Conservation (phyloP, 2,329 filamentous ascomycete species). For the Waltergamsia citrina region DNA sequence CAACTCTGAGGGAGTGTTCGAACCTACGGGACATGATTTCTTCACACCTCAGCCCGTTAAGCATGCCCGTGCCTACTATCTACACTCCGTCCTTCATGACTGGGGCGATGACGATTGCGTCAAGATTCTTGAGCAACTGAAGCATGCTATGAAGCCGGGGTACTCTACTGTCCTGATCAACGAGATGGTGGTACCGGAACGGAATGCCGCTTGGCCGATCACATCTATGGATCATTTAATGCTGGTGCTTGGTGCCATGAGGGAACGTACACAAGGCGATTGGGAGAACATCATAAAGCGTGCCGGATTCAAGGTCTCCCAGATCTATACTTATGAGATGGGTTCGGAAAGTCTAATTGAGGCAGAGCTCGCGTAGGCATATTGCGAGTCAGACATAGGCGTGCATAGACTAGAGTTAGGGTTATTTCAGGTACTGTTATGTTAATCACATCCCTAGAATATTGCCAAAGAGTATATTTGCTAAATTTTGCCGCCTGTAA, state of each 20-base stretch:
- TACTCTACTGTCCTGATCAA: conserved; percentile 22
- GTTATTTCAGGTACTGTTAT: too few species aligned
- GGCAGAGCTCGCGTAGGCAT: too few species aligned
- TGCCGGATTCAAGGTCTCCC: conserved; percentile 14
- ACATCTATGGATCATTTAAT: conserved; percentile 19
- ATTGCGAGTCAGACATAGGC: too few species aligned
- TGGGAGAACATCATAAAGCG: conserved; percentile 15
- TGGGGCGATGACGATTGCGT: conserved; percentile 20
- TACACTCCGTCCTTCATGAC: conserved; percentile 31
- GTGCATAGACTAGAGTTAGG: too few species aligned
- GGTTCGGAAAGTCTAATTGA: conserved; percentile 19
- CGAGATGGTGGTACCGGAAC: conserved; percentile 19
- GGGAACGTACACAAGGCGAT: conserved; percentile 20
- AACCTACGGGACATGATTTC: conserved; percentile 32
- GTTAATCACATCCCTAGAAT: too few species aligned
- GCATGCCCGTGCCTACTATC: conserved; percentile 27
- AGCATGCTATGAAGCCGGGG: conserved; percentile 17
- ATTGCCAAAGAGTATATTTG: too few species aligned
- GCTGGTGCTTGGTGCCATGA: conserved; percentile 16
- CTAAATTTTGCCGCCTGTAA: too few species aligned
- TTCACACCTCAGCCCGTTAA: conserved; percentile 31
- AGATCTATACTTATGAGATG: conserved; percentile 17
- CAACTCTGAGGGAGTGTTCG: conserved; percentile 18
- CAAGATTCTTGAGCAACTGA: conserved; percentile 20
- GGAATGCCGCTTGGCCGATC: conserved; percentile 15